Percentiles rank a stretch among this genome's conserved stretches.
phyloP scores from a whole-genome alignment of 2,329 filamentous ascomycete species.

The Aspergillus glaucus region DNA sequence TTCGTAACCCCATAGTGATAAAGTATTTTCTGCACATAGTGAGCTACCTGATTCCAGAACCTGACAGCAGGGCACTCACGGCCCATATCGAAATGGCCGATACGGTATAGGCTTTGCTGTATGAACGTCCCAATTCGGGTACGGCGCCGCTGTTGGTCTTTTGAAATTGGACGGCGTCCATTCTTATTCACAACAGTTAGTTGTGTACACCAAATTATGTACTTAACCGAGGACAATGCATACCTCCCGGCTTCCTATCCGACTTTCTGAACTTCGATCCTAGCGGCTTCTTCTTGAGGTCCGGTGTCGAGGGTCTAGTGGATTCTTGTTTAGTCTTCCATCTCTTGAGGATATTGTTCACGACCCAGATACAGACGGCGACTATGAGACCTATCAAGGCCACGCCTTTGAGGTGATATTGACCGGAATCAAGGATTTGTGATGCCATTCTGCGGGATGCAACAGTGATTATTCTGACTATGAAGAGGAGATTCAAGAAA shows the following conservation, averaged over 20 bases:
- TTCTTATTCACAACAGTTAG: conserved; percentile 22
- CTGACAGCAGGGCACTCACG: conserved; percentile 33
- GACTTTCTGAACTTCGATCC: conserved; percentile 26
- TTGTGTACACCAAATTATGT: not conserved
- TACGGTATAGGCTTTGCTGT: conserved; percentile 69
- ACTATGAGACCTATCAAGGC: conserved; percentile 27
- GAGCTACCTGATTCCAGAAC: not conserved
- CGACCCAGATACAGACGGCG: conserved; percentile 25
- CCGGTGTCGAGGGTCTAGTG: conserved; percentile 28
- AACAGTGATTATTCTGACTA: not conserved
- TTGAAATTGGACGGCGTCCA: conserved; percentile 56
- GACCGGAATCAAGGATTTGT: not conserved
- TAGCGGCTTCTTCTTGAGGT: conserved; percentile 40
- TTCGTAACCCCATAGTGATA: conserved; percentile 70
- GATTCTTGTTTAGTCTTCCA: conserved; percentile 14
- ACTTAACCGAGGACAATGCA: not conserved
- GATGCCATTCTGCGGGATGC: not conserved
- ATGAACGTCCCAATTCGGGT: conserved; percentile 62
- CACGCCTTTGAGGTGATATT: conserved; percentile 16
- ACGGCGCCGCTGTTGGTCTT: conserved; percentile 55
- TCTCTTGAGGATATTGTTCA: conserved; percentile 19
- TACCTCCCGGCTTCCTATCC: conserved; percentile 44
- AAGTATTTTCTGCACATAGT: conserved; percentile 52
- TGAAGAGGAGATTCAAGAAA: not conserved
- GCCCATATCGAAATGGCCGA: conserved; percentile 70